These are phyloP conservation scores for Hypoxylon sp. DNA, from an alignment of 2,329 filamentous ascomycete species.

Conservation along the genomic window DNA sequence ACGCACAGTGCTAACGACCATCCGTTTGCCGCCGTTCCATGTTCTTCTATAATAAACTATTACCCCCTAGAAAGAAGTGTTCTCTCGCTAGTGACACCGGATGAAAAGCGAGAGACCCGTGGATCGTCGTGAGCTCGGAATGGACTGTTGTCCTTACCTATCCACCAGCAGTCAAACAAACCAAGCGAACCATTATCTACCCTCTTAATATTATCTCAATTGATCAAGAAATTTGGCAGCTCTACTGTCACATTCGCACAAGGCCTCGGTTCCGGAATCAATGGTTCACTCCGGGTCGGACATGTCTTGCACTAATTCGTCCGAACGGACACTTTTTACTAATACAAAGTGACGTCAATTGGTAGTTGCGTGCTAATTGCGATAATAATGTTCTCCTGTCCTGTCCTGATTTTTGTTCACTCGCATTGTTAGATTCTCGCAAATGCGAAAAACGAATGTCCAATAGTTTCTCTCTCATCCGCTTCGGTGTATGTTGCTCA, in stretches of 20 bases:
- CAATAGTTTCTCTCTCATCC: background rate
- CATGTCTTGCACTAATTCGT: conserved; percentile 28
- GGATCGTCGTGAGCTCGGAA: conserved; percentile 10
- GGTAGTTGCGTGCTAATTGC: conserved; percentile 13
- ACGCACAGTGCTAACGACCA: conserved; percentile 5
- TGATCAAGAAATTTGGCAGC: conserved; percentile 4
- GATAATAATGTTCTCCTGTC: conserved; percentile 10
- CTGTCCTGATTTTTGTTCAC: background rate
- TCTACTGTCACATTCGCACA: conserved; percentile 10
- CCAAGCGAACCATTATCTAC: background rate
- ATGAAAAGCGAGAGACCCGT: conserved; percentile 12
- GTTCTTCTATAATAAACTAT: conserved; percentile 33
- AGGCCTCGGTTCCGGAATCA: conserved; percentile 16
- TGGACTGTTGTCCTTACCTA: conserved; percentile 4
- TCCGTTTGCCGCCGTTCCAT: conserved; percentile 28
- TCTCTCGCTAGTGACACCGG: conserved; percentile 20
- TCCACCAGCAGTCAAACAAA: background rate
- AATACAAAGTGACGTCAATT: conserved; percentile 31
- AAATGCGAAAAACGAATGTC: conserved; percentile 23
- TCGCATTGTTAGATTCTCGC: conserved; percentile 21
- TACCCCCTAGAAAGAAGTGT: conserved; percentile 17
- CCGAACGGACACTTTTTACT: conserved; percentile 30
- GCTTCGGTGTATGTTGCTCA: conserved; percentile 24
- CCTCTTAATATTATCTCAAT: conserved; percentile 11
- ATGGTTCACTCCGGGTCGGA: conserved; percentile 34